A percentile compares a stretch with the other conserved stretches of the same genome.
Evolutionary conservation across 352 stramenopile species (phyloP).

Genomic region (Pythium pyrilobum): DNA sequence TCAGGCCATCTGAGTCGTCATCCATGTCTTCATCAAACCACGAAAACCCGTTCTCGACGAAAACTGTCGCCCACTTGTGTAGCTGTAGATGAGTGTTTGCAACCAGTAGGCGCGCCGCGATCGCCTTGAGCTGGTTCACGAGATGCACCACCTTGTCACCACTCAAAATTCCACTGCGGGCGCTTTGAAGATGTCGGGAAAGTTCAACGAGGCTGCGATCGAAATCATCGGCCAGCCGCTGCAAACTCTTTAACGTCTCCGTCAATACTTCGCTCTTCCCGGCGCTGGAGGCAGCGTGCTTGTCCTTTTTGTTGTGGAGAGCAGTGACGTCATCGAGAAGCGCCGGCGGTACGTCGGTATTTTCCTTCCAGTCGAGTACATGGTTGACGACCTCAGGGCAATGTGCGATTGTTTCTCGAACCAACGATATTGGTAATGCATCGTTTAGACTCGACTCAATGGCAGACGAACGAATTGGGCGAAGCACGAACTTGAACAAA

Average conservation of each 20-base stretch:
- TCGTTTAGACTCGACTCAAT: slow-evolving; percentile 78
- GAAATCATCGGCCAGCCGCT: slow-evolving; percentile 7
- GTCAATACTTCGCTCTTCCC: neutral
- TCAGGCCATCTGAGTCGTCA: slow-evolving; percentile 14
- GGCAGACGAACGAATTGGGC: slow-evolving; percentile 66
- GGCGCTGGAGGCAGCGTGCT: neutral
- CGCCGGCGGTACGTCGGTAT: slow-evolving; percentile 49
- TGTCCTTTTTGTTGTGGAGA: slow-evolving; percentile 14
- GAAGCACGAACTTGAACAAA: slow-evolving; percentile 76
- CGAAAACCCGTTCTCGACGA: slow-evolving; percentile 47
- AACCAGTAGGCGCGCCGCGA: slow-evolving; percentile 37
- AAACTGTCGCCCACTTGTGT: slow-evolving; percentile 75
- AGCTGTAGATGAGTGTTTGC: slow-evolving; percentile 66
- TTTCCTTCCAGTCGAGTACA: slow-evolving; percentile 69
- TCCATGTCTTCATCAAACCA: slow-evolving; percentile 59
- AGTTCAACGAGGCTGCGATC: slow-evolving; percentile 12
- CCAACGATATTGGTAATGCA: slow-evolving; percentile 64
- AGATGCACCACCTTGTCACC: slow-evolving; percentile 25
- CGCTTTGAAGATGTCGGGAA: slow-evolving; percentile 8
- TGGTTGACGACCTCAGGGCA: slow-evolving; percentile 77
- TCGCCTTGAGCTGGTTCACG: slow-evolving; percentile 54
- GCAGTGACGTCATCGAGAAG: slow-evolving; percentile 26
- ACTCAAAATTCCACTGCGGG: neutral
- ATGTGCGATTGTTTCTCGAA: slow-evolving; percentile 70
- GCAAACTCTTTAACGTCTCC: slow-evolving; percentile 4